These are phyloP conservation scores for Fusarium chuoi DNA, from an alignment of 2,329 filamentous ascomycete species.

Conservation along the genomic window DNA sequence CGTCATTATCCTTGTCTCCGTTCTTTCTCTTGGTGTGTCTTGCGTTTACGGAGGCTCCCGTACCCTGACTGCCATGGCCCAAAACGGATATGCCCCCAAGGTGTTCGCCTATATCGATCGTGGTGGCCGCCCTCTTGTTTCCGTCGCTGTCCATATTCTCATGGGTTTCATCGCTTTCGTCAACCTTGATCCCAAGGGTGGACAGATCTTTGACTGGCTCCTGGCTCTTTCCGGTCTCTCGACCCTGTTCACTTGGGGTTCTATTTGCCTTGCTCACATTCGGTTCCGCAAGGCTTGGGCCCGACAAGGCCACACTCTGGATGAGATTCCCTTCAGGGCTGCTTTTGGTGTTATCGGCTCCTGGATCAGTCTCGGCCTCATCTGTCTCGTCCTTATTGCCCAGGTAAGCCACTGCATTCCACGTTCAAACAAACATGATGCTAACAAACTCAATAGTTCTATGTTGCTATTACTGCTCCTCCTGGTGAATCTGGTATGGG, in stretches of 20 bases:
- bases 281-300: slow-evolving; percentile 72
- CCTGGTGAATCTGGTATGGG: slow-evolving; percentile 47
- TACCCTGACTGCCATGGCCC: slow-evolving; percentile 64
- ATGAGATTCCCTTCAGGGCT: slow-evolving; percentile 74
- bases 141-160: slow-evolving; percentile 57
- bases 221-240: slow-evolving; percentile 71
- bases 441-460: slow-evolving; percentile 53
- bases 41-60: slow-evolving; percentile 66
- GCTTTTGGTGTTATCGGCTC: slow-evolving; percentile 71
- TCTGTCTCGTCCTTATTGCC: slow-evolving; percentile 64
- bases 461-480: slow-evolving; percentile 57
- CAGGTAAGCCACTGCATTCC: slow-evolving; percentile 53
- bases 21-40: slow-evolving; percentile 65
- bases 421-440: not conserved
- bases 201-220: slow-evolving; percentile 71
- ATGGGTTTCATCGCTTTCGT: slow-evolving; percentile 63
- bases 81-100: slow-evolving; percentile 65
- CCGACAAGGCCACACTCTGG: slow-evolving; percentile 67
- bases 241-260: slow-evolving; percentile 73
- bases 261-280: slow-evolving; percentile 71
- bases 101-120: slow-evolving; percentile 64
- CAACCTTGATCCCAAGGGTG: slow-evolving; percentile 57
- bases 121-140: slow-evolving; percentile 60
- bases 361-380: slow-evolving; percentile 69
- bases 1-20: slow-evolving; percentile 63